Evolutionary conservation across 2,329 filamentous ascomycete genomes (phyloP).

Genomic region (Monascus ruber): DNA sequence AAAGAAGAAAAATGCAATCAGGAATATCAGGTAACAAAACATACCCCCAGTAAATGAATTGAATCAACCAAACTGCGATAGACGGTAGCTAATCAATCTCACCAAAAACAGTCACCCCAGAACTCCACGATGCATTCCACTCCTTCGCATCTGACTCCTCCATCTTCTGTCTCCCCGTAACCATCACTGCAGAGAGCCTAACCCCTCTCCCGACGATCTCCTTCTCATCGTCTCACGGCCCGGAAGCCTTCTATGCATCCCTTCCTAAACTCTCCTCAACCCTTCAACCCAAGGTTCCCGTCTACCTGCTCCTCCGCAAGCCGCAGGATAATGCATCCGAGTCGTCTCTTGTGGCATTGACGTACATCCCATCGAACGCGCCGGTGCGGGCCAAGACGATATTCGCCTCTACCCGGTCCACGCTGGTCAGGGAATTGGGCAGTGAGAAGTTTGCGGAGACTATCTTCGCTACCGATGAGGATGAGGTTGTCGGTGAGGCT

Average conservation of each 20-base stretch:
- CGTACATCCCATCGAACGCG: slow-evolving; percentile 52
- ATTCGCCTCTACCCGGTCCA: slow-evolving; percentile 53
- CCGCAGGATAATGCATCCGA: slow-evolving; percentile 11
- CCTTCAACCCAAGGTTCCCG: slow-evolving; percentile 44
- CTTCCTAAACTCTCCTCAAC: slow-evolving; percentile 39
- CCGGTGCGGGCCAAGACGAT: slow-evolving; percentile 56
- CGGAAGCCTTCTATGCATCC: slow-evolving; percentile 38
- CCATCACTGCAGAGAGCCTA: slow-evolving; percentile 34
- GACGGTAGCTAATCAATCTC: too few species aligned
- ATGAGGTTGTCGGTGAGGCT: slow-evolving; percentile 43
- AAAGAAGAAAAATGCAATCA: slow-evolving; percentile 33
- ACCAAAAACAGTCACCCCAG: slow-evolving; percentile 28
- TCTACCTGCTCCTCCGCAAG: slow-evolving; percentile 51
- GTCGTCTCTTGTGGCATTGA: slow-evolving; percentile 40
- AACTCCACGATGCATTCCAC: slow-evolving; percentile 37
- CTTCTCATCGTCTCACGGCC: slow-evolving; percentile 19
- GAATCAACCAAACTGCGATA: slow-evolving; percentile 1
- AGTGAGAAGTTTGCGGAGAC: slow-evolving; percentile 49
- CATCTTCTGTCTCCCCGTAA: slow-evolving; percentile 36
- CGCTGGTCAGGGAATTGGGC: slow-evolving; percentile 49
- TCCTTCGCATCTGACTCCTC: slow-evolving; percentile 29
- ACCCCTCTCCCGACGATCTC: slow-evolving; percentile 28
- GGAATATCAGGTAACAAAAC: slow-evolving; percentile 32
- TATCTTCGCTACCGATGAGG: slow-evolving; percentile 48
- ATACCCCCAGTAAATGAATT: background rate